Percentiles rank a stretch among this genome's conserved stretches.
Evolutionary conservation across 805 yeast genomes (phyloP).

Genomic region (Suhomyces sp.): DNA sequence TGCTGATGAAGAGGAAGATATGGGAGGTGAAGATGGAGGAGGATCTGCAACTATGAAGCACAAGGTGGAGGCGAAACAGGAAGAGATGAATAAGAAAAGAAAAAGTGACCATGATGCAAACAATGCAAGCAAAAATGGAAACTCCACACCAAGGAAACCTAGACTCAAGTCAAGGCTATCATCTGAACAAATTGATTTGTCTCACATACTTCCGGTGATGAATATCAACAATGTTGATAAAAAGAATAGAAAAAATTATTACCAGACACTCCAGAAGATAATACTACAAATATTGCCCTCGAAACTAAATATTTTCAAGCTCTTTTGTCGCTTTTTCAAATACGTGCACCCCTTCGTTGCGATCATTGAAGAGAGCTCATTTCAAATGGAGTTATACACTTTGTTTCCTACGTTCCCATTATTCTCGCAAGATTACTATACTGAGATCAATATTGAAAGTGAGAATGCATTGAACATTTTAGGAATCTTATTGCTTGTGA

Average conservation of each 20-base stretch:
- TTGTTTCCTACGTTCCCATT: slow-evolving; percentile 25
- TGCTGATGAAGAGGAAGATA: background rate
- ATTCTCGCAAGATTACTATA: slow-evolving; percentile 16
- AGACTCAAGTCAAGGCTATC: background rate
- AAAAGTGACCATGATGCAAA: too few species aligned
- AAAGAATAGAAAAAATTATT: slow-evolving; percentile 24
- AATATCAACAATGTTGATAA: slow-evolving; percentile 4
- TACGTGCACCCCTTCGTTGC: slow-evolving; percentile 43
- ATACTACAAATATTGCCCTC: slow-evolving; percentile 32
- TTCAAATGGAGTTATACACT: slow-evolving; percentile 24
- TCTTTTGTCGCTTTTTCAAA: slow-evolving; percentile 34
- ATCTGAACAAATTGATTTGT: background rate
- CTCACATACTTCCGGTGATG: background rate
- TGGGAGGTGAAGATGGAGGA: too few species aligned
- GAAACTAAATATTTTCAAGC: slow-evolving; percentile 21
- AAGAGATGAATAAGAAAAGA: too few species aligned
- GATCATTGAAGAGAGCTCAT: slow-evolving; percentile 29
- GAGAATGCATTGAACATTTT: slow-evolving; percentile 32
- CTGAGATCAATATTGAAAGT: slow-evolving; percentile 22
- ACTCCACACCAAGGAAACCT: background rate
- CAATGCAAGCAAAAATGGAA: background rate
- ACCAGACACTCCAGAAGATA: slow-evolving; percentile 25
- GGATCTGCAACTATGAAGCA: too few species aligned
- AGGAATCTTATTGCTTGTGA: slow-evolving; percentile 30
- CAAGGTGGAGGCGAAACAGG: too few species aligned